Conservation (phyloP, 495 filamentous ascomycete genomes). For the Sporormia fimetaria region DNA sequence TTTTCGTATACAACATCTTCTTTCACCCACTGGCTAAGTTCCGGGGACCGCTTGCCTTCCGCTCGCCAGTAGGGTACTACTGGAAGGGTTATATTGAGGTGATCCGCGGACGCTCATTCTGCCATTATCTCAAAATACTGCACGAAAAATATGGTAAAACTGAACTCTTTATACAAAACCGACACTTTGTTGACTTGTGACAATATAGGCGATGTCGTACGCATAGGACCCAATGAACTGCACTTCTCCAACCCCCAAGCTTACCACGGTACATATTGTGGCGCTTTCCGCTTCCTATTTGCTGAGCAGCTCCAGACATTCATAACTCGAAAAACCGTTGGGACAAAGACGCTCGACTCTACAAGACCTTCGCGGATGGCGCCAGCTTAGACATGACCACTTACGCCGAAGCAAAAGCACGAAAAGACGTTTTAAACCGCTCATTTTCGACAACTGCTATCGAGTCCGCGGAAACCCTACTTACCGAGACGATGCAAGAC, state of each 20-base stretch:
- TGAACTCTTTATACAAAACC: no score
- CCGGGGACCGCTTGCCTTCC: constrained; percentile 11
- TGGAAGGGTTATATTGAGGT: constrained; percentile 21
- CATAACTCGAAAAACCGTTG: constrained; percentile 31
- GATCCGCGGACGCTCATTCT: constrained; percentile 12
- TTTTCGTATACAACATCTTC: constrained; percentile 3
- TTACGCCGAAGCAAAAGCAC: constrained; percentile 31
- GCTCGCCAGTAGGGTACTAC: constrained; percentile 5
- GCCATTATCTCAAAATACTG: constrained; percentile 17
- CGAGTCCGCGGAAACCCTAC: constrained; percentile 28
- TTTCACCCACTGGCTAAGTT: constrained; percentile 21
- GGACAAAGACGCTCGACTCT: constrained; percentile 32
- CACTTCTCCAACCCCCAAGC: constrained; percentile 35
- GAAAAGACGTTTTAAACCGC: constrained; percentile 31
- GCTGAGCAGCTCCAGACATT: no score
- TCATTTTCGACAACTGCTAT: constrained; percentile 34
- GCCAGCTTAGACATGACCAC: constrained; percentile 32
- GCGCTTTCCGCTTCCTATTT: no score
- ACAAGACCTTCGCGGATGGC: constrained; percentile 30
- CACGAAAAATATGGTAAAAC: constrained; percentile 13
- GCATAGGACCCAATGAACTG: not conserved
- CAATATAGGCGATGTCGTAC: no score
- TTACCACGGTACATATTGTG: no score
- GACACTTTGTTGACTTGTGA: no score
- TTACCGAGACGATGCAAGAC: constrained; percentile 31